phyloP scores from a whole-genome alignment of 768 basidiomycete genomes.

The Multifurca ochricompacta region DNA sequence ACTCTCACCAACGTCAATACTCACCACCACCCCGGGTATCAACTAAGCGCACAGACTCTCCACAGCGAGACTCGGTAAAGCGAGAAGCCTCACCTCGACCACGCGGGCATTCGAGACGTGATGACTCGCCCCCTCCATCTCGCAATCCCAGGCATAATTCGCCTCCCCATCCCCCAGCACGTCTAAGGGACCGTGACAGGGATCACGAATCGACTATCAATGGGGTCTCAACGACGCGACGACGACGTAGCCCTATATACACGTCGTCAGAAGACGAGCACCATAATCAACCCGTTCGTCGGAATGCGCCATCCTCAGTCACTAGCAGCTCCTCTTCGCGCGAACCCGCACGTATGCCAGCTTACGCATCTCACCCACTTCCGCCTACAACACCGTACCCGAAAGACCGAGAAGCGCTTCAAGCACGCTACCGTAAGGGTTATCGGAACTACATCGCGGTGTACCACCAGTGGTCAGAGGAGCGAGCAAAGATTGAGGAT shows the following conservation, averaged over 20 bases:
- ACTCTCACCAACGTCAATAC: conserved; percentile 10
- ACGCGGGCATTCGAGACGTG: conserved; percentile 11
- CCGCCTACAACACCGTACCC: conserved; percentile 30
- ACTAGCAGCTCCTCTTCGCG: conserved; percentile 27
- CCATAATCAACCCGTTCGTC: conserved; percentile 11
- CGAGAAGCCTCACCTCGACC: conserved; percentile 18
- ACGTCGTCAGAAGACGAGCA: conserved; percentile 21
- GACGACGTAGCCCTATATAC: conserved; percentile 19
- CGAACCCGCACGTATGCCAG: conserved; percentile 20
- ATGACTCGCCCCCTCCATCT: neutral
- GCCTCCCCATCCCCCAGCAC: conserved; percentile 21
- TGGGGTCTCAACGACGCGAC: conserved; percentile 6
- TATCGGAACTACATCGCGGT: conserved; percentile 45
- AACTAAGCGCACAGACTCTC: conserved; percentile 8
- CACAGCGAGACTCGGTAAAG: conserved; percentile 3
- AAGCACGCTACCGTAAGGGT: conserved; percentile 42
- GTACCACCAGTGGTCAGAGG: conserved; percentile 39
- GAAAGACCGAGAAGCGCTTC: conserved; percentile 44
- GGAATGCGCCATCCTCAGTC: conserved; percentile 20
- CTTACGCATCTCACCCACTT: conserved; percentile 4
- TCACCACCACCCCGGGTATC: conserved; percentile 9
- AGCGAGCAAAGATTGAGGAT: conserved; percentile 47
- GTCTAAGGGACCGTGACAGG: conserved; percentile 10
- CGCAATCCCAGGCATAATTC: conserved; percentile 31
- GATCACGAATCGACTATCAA: conserved; percentile 15